These are phyloP conservation scores for Phaffomyces opuntiae DNA, from an alignment of 805 yeast genomes.

Conservation along the genomic window DNA sequence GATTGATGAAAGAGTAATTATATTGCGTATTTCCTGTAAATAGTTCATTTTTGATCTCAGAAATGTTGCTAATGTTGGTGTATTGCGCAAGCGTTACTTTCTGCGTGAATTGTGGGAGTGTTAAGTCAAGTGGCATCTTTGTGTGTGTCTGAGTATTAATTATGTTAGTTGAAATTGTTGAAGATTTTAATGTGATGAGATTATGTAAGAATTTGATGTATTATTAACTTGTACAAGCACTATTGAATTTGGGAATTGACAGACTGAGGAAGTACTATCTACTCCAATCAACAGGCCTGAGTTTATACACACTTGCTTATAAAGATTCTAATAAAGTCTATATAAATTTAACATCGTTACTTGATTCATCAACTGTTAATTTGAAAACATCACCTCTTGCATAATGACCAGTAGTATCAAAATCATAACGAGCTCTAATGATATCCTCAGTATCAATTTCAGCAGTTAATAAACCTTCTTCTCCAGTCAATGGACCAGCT, in stretches of 20 bases:
- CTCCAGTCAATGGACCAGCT: conserved; percentile 36
- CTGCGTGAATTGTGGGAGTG: conserved; percentile 43
- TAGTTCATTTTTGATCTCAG: conserved; percentile 37
- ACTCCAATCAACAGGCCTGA: too few species aligned
- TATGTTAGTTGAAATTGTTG: background rate
- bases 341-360: too few species aligned
- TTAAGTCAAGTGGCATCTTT: conserved; percentile 5
- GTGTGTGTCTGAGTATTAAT: background rate
- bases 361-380: conserved; percentile 32
- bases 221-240: too few species aligned
- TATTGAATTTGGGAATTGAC: too few species aligned
- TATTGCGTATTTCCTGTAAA: conserved; percentile 39
- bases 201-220: too few species aligned
- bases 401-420: conserved; percentile 37
- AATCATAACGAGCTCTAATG: conserved; percentile 33
- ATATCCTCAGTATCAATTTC: conserved; percentile 33
- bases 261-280: too few species aligned
- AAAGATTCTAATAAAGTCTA: too few species aligned
- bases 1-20: conserved; percentile 62
- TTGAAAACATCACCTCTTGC: conserved; percentile 37
- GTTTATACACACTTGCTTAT: too few species aligned
- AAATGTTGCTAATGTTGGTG: conserved; percentile 37
- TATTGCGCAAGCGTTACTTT: conserved; percentile 37
- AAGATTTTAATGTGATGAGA: too few species aligned
- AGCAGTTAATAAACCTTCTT: conserved; percentile 34